Evolutionary conservation across 2,329 filamentous ascomycete species (phyloP).

Genomic region (Alternaria arborescens): DNA sequence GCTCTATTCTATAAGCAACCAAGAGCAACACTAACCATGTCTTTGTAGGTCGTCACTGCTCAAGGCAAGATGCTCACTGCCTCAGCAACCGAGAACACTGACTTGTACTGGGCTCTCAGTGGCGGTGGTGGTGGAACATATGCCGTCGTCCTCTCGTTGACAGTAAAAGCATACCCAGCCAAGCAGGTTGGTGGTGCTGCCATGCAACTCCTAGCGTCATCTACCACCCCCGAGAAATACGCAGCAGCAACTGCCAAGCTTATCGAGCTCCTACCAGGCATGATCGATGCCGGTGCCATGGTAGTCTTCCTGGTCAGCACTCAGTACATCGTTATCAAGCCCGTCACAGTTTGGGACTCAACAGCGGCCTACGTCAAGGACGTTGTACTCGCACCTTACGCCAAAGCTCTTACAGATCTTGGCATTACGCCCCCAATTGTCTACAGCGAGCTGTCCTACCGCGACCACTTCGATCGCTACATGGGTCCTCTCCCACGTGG

Average conservation of each 20-base stretch:
- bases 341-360: constrained; percentile 14
- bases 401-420: constrained; percentile 24
- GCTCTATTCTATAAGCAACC: neutral
- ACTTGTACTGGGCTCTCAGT: constrained; percentile 50
- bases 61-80: constrained; percentile 41
- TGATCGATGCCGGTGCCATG: constrained; percentile 33
- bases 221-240: constrained; percentile 25
- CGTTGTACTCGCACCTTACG: constrained; percentile 34
- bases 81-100: constrained; percentile 37
- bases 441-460: constrained; percentile 33
- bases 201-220: constrained; percentile 30
- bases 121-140: constrained; percentile 46
- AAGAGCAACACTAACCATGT: constrained; percentile 21
- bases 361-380: constrained; percentile 26
- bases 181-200: constrained; percentile 31
- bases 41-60: constrained; percentile 44
- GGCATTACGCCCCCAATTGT: constrained; percentile 31
- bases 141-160: constrained; percentile 42
- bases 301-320: constrained; percentile 26
- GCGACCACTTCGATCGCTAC: constrained; percentile 36
- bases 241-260: constrained; percentile 21
- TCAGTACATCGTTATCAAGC: constrained; percentile 19
- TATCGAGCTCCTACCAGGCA: constrained; percentile 26
- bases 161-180: constrained; percentile 37
- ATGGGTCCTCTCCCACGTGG: constrained; percentile 40